These are phyloP conservation scores for Lactifluus rugatus DNA, from an alignment of 768 basidiomycete genomes.

Conservation along the genomic window DNA sequence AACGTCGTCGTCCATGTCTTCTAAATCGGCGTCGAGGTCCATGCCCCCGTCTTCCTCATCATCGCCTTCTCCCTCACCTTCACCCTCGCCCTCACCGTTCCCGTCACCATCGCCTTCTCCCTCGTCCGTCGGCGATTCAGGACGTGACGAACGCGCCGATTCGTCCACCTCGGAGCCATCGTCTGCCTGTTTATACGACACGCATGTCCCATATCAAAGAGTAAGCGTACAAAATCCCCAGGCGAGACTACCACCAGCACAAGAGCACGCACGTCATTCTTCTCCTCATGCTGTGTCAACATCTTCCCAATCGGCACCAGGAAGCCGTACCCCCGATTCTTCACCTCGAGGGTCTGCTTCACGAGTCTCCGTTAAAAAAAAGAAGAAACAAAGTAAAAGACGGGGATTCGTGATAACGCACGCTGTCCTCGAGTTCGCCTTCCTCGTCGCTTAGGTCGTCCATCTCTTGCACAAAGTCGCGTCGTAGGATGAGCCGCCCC, in stretches of 20 bases:
- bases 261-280: conserved; percentile 54
- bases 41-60: conserved; percentile 46
- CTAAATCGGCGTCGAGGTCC: conserved; percentile 36
- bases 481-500: conserved; percentile 48
- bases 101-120: conserved; percentile 25
- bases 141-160: conserved; percentile 30
- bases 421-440: conserved; percentile 67
- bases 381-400: background rate
- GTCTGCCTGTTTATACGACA: conserved; percentile 22
- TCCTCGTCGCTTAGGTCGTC: conserved; percentile 82
- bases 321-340: conserved; percentile 56
- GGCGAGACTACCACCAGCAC: background rate
- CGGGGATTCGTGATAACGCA: conserved; percentile 26
- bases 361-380: conserved; percentile 4
- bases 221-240: background rate
- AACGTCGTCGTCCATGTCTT: conserved; percentile 17
- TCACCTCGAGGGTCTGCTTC: conserved; percentile 46
- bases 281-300: conserved; percentile 71
- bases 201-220: background rate
- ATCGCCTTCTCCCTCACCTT: conserved; percentile 57
- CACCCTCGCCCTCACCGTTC: conserved; percentile 42
- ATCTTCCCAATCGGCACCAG: conserved; percentile 66
- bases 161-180: conserved; percentile 35
- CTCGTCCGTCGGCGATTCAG: conserved; percentile 32
- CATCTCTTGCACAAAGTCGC: conserved; percentile 68